Conservation (phyloP, 768 basidiomycete species). For the Pleurotus tuber-regium region DNA sequence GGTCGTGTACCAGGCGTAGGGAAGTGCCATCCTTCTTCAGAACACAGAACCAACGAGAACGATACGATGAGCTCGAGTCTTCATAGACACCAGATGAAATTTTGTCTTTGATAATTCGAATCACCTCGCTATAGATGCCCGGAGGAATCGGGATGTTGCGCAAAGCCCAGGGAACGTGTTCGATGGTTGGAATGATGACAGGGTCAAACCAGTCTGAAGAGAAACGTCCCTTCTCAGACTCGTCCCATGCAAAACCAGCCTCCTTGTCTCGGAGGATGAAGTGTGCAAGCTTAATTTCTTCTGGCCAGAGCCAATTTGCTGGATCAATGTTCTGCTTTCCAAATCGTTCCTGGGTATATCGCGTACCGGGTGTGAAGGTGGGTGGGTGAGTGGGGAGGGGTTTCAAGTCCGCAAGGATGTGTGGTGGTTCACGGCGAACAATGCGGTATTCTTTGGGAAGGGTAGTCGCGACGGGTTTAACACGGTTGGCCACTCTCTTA, state of each 20-base stretch:
- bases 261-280: conserved; percentile 23
- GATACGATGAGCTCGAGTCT: conserved; percentile 34
- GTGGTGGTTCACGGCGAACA: conserved; percentile 15
- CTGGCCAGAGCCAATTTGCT: conserved; percentile 22
- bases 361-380: conserved; percentile 16
- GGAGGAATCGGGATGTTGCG: too few species aligned
- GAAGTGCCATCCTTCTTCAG: conserved; percentile 34
- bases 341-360: conserved; percentile 20
- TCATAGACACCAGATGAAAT: conserved; percentile 38
- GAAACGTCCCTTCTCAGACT: conserved; percentile 21
- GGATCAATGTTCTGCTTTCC: conserved; percentile 20
- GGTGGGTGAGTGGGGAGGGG: conserved; percentile 18
- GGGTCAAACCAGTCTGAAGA: conserved; percentile 30
- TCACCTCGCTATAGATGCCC: conserved; percentile 28
- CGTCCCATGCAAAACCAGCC: conserved; percentile 27
- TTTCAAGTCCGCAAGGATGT: conserved; percentile 20
- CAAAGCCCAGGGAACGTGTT: conserved; percentile 36
- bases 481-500: conserved; percentile 11
- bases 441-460: conserved; percentile 21
- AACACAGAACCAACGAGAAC: conserved; percentile 38
- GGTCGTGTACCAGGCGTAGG: conserved; percentile 19
- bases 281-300: conserved; percentile 23
- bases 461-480: conserved; percentile 15
- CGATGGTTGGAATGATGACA: conserved; percentile 26
- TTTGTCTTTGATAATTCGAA: conserved; percentile 29